These are phyloP conservation scores for Pseudogymnoascus sp. DNA, from an alignment of 2,329 filamentous ascomycete species.

Conservation along the genomic window DNA sequence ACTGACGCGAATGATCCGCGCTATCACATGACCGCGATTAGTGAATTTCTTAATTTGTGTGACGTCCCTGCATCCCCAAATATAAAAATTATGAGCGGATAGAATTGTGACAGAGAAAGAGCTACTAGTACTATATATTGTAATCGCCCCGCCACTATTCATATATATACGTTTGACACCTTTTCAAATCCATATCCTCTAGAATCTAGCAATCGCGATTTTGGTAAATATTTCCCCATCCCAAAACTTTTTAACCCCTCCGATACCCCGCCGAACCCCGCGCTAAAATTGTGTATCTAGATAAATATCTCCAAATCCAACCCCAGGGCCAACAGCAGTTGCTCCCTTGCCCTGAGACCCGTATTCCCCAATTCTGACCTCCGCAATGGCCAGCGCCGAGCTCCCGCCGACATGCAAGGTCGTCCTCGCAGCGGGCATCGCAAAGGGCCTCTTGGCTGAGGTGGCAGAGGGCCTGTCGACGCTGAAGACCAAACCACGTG, in stretches of 20 bases:
- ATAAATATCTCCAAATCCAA: background rate
- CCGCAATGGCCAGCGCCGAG: slow-evolving; percentile 9
- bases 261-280: background rate
- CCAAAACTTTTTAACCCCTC: background rate
- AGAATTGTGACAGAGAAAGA: background rate
- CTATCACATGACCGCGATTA: background rate
- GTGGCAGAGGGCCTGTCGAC: slow-evolving; percentile 67
- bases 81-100: background rate
- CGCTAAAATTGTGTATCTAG: background rate
- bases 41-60: slow-evolving; percentile 1
- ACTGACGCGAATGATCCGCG: background rate
- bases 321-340: background rate
- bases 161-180: background rate
- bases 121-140: background rate
- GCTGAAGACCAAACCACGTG: slow-evolving; percentile 63
- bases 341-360: background rate
- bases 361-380: background rate
- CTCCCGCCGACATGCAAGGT: slow-evolving; percentile 68
- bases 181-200: background rate
- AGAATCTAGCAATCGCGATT: background rate
- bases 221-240: background rate
- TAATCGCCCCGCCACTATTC: background rate
- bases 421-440: slow-evolving; percentile 78
- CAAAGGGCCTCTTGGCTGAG: slow-evolving; percentile 71
- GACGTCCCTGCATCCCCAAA: background rate